Base-by-base conservation (phyloP, 495 filamentous ascomycete genomes). In the Bryoglossum gracile region DNA sequence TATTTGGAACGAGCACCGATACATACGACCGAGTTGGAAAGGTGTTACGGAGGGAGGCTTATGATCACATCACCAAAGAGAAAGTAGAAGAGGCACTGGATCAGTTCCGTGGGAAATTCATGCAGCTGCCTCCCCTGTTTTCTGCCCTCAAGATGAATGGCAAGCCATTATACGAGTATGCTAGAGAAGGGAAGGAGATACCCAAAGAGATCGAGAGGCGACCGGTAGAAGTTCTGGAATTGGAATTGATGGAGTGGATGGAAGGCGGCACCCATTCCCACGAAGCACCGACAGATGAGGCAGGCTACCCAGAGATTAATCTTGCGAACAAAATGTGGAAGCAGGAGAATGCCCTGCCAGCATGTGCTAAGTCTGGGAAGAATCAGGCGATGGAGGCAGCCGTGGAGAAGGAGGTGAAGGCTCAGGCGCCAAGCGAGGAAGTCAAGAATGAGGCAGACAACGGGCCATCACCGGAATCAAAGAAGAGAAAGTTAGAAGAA, bases 131-230 rank as follows among this genome's bases (percentile, higher is more conserved):
- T 28, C 92, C 91, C 18, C 79, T 99, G 18, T 82, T 87, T 63
- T 94, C 87, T n/a, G 91, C 94, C 21, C 71, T 97, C 32, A 85
- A 84, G 61, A 82, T 96, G 54, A 69, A 95, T 44, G 92, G 92
- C 2, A 97, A 95, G 69, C 81, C 81, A 23, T 71, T 95, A 23
- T 99, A 97, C 58, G 89, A 99, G 70, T 97, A 97, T 67, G 94
- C 94, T 22, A 71, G 94, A 11, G 87, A 86, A 61, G 94, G 94
- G 1, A 87, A 84, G 60, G 74, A 82, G 43, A 78, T 90, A 6
- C 91, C 91, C 2, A 69, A 81, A 46, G 86, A 94, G 65, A 92
- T 99, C 43, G 73, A 88, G 63, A 73, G 82, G 48, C 66, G 92
- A 43, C 80, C 83, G 0, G 85, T 97, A 3, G 80, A 84, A 43